Evolutionary conservation across 2,329 filamentous ascomycete genomes (phyloP), one percentile per base, ranked within the genome.

Genomic region (Xylariaceae sp.): DNA sequence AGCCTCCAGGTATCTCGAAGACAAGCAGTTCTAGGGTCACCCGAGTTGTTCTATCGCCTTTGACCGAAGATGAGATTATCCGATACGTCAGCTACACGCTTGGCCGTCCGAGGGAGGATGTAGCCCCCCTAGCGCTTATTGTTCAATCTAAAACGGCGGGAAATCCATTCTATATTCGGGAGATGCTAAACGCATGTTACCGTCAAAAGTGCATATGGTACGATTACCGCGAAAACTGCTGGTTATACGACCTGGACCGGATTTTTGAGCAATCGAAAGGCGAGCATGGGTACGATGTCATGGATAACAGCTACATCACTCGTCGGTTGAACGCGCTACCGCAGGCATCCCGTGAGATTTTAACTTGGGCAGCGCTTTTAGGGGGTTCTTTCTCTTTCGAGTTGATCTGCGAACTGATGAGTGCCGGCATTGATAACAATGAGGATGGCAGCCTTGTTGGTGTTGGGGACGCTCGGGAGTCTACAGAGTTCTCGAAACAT

Each of bases 151-250:
- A 94, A 72, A 92, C 89, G 6, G 82, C 82, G 30, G 91, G 91
- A 1, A 96, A 95, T 58, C 87, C 91, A 0, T 96, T 96, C 65
- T 95, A 94, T 65, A 88, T 96, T 69, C 81, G 89, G 53, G 89
- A 96, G 71, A 95, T 96, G 80, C 80, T 96, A 3, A 89, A 89
- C 65, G 86, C 87, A 2, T 95, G 89, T 68, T 86, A 95, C 68
- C 84, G 89, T 41, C 94, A 89, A 67, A 86, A 86, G 62, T 95
- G 89, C 68, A 87, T 96, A 48, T 95, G 86, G 81, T 96, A 95
- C 70, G 90, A 91, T 58, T 96, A 94, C 78, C 85, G 84, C 62
- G 83, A 87, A 60, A 88, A 85, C 46, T 79, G 81, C 45, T 97
- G 92, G 92, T 80, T 87, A 44, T 96, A 86, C 67, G 87, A 95